A percentile compares a stretch with the other conserved stretches of the same genome.
These are phyloP conservation scores for Ormosia semicastrata DNA, from an alignment of 306 rosid genomes.

Conservation along the genomic window DNA sequence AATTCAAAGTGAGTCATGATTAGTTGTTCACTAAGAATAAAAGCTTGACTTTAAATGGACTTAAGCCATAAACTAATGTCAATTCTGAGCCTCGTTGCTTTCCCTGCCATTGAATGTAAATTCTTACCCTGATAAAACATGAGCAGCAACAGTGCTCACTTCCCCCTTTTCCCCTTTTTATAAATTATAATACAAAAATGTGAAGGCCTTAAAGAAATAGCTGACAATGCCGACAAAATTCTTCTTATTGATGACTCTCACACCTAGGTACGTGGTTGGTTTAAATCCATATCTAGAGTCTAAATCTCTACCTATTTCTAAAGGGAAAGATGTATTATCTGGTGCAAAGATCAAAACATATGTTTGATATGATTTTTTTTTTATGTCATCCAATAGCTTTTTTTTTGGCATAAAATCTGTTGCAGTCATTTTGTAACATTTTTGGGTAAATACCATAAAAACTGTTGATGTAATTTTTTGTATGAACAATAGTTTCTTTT, in stretches of 20 bases:
- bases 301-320: background rate
- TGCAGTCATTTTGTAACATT: no score
- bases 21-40: background rate
- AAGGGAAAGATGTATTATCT: background rate
- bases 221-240: background rate
- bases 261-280: background rate
- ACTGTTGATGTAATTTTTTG: no score
- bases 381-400: no score
- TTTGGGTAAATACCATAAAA: no score
- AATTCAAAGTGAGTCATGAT: constrained; percentile 4
- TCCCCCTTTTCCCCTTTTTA: no score
- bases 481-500: no score
- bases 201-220: background rate
- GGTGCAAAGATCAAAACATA: background rate
- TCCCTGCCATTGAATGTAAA: background rate
- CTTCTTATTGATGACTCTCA: background rate
- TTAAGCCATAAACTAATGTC: background rate
- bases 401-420: no score
- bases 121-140: no score
- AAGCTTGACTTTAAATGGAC: background rate
- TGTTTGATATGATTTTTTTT: no score
- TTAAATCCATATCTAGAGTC: background rate
- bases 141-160: background rate
- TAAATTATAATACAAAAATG: background rate
- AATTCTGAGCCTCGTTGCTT: background rate